Evolutionary conservation across 768 basidiomycete genomes (phyloP), one percentile per base, ranked within the genome.

Genomic region (Asterophora lycoperdoides): DNA sequence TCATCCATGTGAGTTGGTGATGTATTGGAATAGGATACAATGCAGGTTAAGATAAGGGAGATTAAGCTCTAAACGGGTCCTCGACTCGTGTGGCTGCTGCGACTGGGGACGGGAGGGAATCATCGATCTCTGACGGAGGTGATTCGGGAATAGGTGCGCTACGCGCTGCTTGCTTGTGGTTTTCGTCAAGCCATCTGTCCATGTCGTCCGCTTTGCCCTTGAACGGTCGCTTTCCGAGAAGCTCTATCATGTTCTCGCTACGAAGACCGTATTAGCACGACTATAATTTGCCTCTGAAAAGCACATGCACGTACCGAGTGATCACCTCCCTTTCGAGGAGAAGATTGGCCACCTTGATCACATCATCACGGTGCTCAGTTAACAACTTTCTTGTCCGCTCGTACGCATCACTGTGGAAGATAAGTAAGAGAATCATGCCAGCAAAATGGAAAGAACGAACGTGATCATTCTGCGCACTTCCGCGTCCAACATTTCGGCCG

Each of bases 381-480:
- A 99, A 70, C 10, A 99, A 75, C 32, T 84, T 75, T 28, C 78
- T 84, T 42, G 96, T 97, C 45, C 94, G 81, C 49, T 78, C 72
- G 62, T 98, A 91, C 0, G 94, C 93, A 48, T 75, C 77, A 14
- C 83, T 86, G 47, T 10, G 47, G 35, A 8, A n/a, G 19, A 41
- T 51, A 3, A 44, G 36, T 46, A 29, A 40, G 60, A 30, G 41
- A 15, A 42, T 28, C 1, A 41, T 37, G 37, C 34, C 17, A 40
- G 30, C 10, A 33, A 14, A 44, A 43, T 48, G 32, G 19, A 34
- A 15, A 17, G 29, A 19, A 61, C 60, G 44, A 63, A 87, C 77
- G 79, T 86, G 58, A 97, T 93, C 93, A 98, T 96, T 74, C 90
- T 93, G 63, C 92, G 86, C 17, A 98, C 94, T 68, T 93, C 85